phyloP scores from a whole-genome alignment of 306 rosid genomes.

The Sphenostylis stenocarpa region DNA sequence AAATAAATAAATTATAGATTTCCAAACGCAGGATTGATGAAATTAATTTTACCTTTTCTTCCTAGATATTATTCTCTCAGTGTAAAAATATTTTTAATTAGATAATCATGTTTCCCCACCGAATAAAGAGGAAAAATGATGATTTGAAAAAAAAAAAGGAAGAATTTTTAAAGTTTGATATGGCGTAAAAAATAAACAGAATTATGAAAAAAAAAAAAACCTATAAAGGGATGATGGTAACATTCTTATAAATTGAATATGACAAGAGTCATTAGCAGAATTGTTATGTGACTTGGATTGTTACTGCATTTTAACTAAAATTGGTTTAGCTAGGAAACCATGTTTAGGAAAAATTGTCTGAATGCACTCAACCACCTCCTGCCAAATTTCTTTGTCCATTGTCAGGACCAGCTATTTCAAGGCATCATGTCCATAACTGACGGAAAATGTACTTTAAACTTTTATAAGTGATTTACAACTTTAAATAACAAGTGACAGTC shows the following conservation, averaged over 20 bases:
- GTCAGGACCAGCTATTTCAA: not conserved
- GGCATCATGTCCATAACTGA: not conserved
- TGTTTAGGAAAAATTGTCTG: too few species aligned
- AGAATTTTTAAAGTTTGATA: not conserved
- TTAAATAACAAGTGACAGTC: too few species aligned
- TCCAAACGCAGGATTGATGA: constrained; percentile 2
- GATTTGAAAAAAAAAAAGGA: not conserved
- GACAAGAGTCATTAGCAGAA: not conserved
- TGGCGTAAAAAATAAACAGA: not conserved
- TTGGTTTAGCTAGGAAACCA: too few species aligned
- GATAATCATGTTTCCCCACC: not conserved
- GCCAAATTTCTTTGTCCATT: not conserved
- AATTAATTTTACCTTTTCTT: constrained; percentile 22
- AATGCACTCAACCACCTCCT: too few species aligned
- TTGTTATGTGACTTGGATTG: too few species aligned
- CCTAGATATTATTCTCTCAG: not conserved
- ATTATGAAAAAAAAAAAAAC: not conserved
- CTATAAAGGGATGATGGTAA: not conserved
- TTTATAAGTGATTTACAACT: too few species aligned
- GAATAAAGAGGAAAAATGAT: not conserved
- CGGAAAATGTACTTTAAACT: not conserved
- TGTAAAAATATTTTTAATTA: not conserved
- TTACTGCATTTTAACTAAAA: too few species aligned
- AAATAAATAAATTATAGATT: constrained; percentile 10
- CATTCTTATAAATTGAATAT: not conserved